phyloP scores from a whole-genome alignment of 73 alveolate genomes.

The Paramecium biaurelia region DNA sequence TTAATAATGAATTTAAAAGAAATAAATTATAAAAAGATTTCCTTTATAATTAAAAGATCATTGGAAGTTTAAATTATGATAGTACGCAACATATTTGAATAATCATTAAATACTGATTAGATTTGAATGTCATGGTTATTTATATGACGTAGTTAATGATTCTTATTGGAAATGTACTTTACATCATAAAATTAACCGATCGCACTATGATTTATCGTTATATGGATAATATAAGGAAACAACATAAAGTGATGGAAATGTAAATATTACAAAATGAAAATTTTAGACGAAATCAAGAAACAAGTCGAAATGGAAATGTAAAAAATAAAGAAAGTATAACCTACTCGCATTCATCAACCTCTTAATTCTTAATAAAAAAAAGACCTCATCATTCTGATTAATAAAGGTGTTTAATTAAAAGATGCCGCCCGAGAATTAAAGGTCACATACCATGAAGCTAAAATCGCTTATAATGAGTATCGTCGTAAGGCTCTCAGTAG shows the following conservation, averaged over 20 bases:
- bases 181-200: constrained; percentile 19
- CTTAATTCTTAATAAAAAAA: not conserved
- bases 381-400: not conserved
- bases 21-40: not conserved
- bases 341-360: not conserved
- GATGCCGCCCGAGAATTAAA: constrained; percentile 18
- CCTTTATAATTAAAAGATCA: not conserved
- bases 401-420: constrained; percentile 12
- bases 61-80: not conserved
- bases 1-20: not conserved
- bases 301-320: constrained; percentile 45
- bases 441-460: constrained; percentile 36
- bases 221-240: not conserved
- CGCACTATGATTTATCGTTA: constrained; percentile 36
- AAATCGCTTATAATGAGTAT: constrained; percentile 29
- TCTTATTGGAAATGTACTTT: not conserved
- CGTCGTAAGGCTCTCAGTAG: not conserved
- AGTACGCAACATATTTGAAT: not conserved
- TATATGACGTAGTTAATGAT: constrained; percentile 49
- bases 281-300: constrained; percentile 43
- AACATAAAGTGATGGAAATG: not conserved
- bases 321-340: constrained; percentile 6
- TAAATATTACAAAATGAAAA: constrained; percentile 35
- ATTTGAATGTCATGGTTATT: not conserved
- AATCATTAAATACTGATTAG: not conserved